These are phyloP conservation scores for Ophiostoma australiae DNA, from an alignment of 2,329 filamentous ascomycete species.

Conservation along the genomic window DNA sequence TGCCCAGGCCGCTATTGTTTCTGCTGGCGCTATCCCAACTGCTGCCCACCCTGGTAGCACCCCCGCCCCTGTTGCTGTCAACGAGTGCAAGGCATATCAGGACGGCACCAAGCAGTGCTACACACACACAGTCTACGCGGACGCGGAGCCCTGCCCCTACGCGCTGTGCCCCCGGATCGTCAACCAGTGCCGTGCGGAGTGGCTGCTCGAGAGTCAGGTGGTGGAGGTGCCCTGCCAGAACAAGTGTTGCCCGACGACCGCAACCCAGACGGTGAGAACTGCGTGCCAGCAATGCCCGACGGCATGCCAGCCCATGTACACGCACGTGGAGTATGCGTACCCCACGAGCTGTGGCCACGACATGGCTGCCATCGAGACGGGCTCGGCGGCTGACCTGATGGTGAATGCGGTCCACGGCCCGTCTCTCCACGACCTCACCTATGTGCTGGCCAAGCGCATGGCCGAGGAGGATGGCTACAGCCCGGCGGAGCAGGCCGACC, in stretches of 20 bases:
- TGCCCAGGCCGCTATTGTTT: background rate
- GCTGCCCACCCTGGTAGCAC: background rate
- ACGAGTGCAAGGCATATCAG: background rate
- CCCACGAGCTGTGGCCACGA: background rate
- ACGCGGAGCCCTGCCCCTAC: background rate
- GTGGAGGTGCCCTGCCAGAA: background rate
- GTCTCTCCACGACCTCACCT: background rate
- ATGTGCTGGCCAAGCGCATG: background rate
- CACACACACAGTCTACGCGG: background rate
- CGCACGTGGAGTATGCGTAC: background rate
- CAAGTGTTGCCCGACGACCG: background rate
- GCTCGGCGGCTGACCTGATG: conserved; percentile 1
- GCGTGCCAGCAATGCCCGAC: background rate
- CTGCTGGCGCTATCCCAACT: background rate
- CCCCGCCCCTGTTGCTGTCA: background rate
- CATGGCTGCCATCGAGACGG: background rate
- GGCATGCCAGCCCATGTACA: background rate
- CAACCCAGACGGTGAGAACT: background rate
- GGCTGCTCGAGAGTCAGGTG: background rate
- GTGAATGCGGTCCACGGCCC: conserved; percentile 10
- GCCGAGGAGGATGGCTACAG: background rate
- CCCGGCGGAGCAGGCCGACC: background rate
- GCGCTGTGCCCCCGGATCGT: background rate
- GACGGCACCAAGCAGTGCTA: background rate
- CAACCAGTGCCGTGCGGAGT: conserved; percentile 8